Base-by-base conservation (phyloP, 345 rosid genomes). In the Corchorus capsularis region DNA sequence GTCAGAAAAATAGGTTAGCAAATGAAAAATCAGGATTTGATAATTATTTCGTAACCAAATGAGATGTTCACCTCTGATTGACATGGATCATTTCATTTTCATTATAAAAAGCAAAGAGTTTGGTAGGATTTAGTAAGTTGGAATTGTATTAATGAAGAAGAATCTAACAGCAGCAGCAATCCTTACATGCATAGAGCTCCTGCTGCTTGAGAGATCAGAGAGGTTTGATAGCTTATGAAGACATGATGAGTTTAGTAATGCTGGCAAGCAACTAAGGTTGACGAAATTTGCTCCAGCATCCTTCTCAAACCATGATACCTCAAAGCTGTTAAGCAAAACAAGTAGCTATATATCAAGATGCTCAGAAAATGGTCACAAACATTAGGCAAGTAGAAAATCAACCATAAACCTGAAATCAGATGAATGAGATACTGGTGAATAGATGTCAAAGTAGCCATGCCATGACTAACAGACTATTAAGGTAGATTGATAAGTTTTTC, bases 221-320 rank as follows among this genome's bases (percentile, higher is more conserved):
- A 92, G 87, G 75, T 82, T 15, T 1, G 93, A 91, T 69, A 80
- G 71, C 78, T 74, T 85, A 67, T 87, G 95, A 81, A 93, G 93
- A 75, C 98, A 91, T 43, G 96, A 83, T 13, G 99, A 96, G 82
- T 90, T 88, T 43, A 96, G 73, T 83, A 96, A 81, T 63, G 98
- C 97, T 19, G 98, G 93, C 81, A 96, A 81, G 80, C 86, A 86
- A 83, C 99, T 91, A 63, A 93, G 85, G 84, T 91, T 93, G 81
- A 92, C 78, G 35, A 92, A 78, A 69, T 86, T 82, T 69, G 97
- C 88, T 85, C 88, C 86, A 63, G 32, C 78, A 61, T 86, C 87
- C 75, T 78, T 85, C 83, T 92, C 94, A 77, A 79, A 73, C 99
- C 99, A 93, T 55, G 77, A 68, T 27, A 94, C 77, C 84, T 89